Evolutionary conservation across 129 eudicot species (phyloP).

Genomic region (Dittrichia graveolens): DNA sequence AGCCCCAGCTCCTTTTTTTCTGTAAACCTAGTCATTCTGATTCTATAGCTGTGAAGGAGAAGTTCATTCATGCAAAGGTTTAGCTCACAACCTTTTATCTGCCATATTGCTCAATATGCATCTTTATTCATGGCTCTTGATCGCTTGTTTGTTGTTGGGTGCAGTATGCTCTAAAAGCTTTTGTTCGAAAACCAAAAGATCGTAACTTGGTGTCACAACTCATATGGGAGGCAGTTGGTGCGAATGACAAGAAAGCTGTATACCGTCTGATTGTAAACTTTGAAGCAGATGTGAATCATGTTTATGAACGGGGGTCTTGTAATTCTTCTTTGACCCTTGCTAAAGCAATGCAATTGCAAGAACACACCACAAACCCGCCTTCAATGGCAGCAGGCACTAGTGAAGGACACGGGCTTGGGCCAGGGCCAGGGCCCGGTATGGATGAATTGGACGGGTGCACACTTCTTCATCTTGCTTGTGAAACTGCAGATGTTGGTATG

Average conservation of each 20-base stretch:
- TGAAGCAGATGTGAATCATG: slow-evolving; percentile 72
- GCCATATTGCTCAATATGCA: too few relatives aligned
- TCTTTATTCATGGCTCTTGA: too few relatives aligned
- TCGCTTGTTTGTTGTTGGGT: slow-evolving; percentile 2
- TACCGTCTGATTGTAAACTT: slow-evolving; percentile 78
- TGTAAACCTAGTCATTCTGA: slow-evolving; percentile 84
- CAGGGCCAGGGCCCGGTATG: slow-evolving; percentile 23
- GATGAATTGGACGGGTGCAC: slow-evolving; percentile 61
- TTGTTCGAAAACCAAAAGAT: slow-evolving; percentile 74
- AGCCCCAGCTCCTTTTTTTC: slow-evolving; percentile 53
- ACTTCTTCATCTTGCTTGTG: slow-evolving; percentile 89
- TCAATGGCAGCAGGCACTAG: slow-evolving; percentile 44
- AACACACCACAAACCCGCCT: slow-evolving; percentile 40
- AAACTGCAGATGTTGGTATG: slow-evolving; percentile 84
- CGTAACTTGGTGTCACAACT: slow-evolving; percentile 53
- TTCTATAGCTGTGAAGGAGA: slow-evolving; percentile 87
- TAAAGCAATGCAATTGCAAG: slow-evolving; percentile 81
- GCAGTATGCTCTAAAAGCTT: slow-evolving; percentile 84
- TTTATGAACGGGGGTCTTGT: slow-evolving; percentile 48
- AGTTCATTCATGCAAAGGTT: slow-evolving; percentile 94
- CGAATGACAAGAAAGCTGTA: slow-evolving; percentile 79
- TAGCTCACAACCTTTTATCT: background rate
- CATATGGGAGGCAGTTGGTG: slow-evolving; percentile 87
- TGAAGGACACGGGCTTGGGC: slow-evolving; percentile 33
- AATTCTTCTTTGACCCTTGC: slow-evolving; percentile 86